Percentiles rank a stretch among this genome's conserved stretches.
Evolutionary conservation across 2,329 filamentous ascomycete genomes (phyloP).

Genomic region (Scorias spongiosa): DNA sequence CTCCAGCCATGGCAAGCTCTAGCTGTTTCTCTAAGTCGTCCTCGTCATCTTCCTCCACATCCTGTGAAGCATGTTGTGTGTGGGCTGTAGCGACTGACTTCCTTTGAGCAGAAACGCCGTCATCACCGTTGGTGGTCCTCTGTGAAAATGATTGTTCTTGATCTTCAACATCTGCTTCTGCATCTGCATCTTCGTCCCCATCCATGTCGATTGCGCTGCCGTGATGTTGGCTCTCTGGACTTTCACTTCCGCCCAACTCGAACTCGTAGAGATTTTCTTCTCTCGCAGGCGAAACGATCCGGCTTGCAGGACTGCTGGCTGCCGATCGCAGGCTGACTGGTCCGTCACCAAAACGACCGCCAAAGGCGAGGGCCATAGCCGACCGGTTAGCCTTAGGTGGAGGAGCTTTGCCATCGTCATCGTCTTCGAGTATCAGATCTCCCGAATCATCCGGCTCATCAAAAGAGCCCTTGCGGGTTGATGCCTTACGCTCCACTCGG

Average conservation of each 20-base stretch:
- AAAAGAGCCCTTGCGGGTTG: slow-evolving; percentile 5
- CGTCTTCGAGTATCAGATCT: slow-evolving; percentile 20
- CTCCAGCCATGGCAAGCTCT: slow-evolving; percentile 24
- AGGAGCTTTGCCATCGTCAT: slow-evolving; percentile 8
- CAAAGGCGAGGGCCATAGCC: slow-evolving; percentile 16
- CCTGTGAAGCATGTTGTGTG: neutral
- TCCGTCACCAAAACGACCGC: slow-evolving; percentile 20
- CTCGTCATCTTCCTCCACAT: slow-evolving; percentile 23
- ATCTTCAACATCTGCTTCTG: slow-evolving; percentile 19
- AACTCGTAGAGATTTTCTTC: slow-evolving; percentile 13
- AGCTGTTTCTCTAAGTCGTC: slow-evolving; percentile 28
- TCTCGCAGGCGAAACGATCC: slow-evolving; percentile 8
- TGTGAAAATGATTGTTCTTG: slow-evolving; percentile 13
- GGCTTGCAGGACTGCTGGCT: slow-evolving; percentile 20
- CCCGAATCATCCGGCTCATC: slow-evolving; percentile 13
- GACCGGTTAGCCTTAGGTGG: neutral
- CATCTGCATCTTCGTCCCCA: slow-evolving; percentile 17
- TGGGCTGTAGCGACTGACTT: no score
- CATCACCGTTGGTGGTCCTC: no score
- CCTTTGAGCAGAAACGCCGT: no score
- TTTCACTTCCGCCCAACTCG: slow-evolving; percentile 11
- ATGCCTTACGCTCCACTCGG: slow-evolving; percentile 2
- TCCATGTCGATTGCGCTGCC: slow-evolving; percentile 23
- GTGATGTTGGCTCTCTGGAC: slow-evolving; percentile 6
- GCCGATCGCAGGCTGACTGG: slow-evolving; percentile 30